These are phyloP conservation scores for Ballota nigra DNA, from an alignment of 257 asterid genomes.

Conservation along the genomic window DNA sequence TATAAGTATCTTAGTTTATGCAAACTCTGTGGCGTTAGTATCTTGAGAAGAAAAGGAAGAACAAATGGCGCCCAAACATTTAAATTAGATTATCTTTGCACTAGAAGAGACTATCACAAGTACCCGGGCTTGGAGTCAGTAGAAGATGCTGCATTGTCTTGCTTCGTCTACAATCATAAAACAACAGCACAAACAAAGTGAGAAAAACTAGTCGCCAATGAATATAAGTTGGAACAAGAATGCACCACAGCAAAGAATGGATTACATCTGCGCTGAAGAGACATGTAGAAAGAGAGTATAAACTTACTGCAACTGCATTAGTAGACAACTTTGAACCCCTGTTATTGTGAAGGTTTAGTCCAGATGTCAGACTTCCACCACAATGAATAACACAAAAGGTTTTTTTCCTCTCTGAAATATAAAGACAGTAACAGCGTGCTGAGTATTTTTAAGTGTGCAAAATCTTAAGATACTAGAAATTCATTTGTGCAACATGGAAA, in stretches of 20 bases:
- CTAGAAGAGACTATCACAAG: conserved; percentile 19
- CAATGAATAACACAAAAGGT: conserved; percentile 32
- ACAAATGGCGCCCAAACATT: neutral
- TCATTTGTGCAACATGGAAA: neutral
- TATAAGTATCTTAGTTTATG: neutral
- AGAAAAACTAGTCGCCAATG: neutral
- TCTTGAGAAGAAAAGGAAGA: neutral
- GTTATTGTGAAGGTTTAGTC: conserved; percentile 28
- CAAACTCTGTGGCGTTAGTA: neutral
- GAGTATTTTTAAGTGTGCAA: neutral
- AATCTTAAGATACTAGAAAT: neutral
- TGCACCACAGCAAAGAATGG: neutral
- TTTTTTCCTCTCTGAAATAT: conserved; percentile 48
- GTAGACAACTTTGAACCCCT: conserved; percentile 35
- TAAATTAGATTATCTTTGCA: neutral
- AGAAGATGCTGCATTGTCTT: conserved; percentile 41
- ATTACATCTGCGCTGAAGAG: neutral
- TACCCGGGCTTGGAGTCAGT: conserved; percentile 68
- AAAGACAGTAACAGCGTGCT: neutral
- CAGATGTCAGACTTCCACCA: conserved; percentile 37
- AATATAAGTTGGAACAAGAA: neutral
- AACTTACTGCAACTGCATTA: conserved; percentile 59
- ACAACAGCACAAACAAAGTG: conserved; percentile 5
- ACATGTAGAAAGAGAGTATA: neutral
- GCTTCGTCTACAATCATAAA: conserved; percentile 38